Evolutionary conservation across 257 asterid species (phyloP).

Genomic region (Capsicum pubescens): DNA sequence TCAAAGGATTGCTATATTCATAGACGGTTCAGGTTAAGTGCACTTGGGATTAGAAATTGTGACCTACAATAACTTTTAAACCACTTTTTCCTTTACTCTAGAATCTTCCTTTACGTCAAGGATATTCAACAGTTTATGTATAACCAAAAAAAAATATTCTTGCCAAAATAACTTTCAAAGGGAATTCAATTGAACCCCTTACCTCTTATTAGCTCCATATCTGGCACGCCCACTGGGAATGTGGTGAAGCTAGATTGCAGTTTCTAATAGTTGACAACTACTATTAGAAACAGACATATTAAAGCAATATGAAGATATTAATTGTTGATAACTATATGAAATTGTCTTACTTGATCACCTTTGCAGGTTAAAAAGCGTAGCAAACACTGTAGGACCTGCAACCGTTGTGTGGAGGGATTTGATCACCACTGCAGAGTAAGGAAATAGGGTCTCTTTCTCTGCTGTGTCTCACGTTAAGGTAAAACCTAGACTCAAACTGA

Average conservation of each 20-base stretch:
- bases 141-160: not conserved
- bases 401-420: constrained; percentile 95
- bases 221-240: not conserved
- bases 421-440: constrained; percentile 99
- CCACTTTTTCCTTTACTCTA: not conserved
- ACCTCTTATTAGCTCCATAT: not conserved
- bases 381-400: constrained; percentile 97
- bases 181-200: not conserved
- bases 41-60: not conserved
- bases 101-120: not conserved
- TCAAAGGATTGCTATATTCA: too few relatives aligned
- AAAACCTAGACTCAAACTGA: not conserved
- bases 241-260: constrained; percentile 11
- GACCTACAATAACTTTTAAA: not conserved
- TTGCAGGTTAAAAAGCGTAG: constrained; percentile 87
- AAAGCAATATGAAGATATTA: not conserved
- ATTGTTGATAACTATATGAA: constrained; percentile 4
- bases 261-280: not conserved
- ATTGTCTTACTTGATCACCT: not conserved
- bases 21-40: too few relatives aligned
- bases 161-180: not conserved
- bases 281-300: not conserved
- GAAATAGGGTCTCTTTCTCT: constrained; percentile 24
- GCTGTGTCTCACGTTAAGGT: not conserved
- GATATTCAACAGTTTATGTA: not conserved